A percentile compares a stretch with the other conserved stretches of the same genome.
Evolutionary conservation across 306 rosid genomes (phyloP).

Genomic region (Pterocarpus macrocarpus): DNA sequence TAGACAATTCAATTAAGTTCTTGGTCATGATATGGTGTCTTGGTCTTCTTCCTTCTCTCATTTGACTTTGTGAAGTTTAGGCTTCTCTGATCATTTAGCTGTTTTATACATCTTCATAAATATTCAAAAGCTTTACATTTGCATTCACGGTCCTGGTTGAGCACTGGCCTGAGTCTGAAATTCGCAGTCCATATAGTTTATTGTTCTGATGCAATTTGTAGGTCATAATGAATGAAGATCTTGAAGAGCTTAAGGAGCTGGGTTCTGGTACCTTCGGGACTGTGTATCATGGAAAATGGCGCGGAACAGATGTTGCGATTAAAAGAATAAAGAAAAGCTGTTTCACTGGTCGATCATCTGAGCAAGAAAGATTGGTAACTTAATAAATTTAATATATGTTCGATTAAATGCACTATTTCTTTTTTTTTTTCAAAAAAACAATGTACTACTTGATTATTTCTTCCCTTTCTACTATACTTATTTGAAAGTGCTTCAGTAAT

Average conservation of each 20-base stretch:
- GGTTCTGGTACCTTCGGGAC: constrained; percentile 92
- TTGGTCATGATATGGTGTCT: neutral
- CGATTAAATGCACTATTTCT: neutral
- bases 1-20: constrained; percentile 11
- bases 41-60: neutral
- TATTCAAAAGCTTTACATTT: constrained; percentile 6
- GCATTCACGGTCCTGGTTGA: constrained; percentile 26
- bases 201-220: constrained; percentile 47
- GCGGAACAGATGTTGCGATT: constrained; percentile 88
- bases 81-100: constrained; percentile 22
- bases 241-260: constrained; percentile 82
- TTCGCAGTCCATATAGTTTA: constrained; percentile 18
- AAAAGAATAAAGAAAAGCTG: constrained; percentile 84
- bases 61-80: constrained; percentile 13
- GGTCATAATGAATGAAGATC: constrained; percentile 85
- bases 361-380: constrained; percentile 79
- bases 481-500: neutral
- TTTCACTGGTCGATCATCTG: constrained; percentile 77
- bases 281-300: constrained; percentile 90
- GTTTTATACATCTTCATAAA: constrained; percentile 1
- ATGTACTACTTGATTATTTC: neutral
- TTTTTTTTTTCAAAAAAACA: neutral
- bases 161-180: constrained; percentile 8
- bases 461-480: neutral
- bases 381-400: neutral